Conservation (phyloP, 2,329 filamentous ascomycete species). For the Trichoderma lentiforme region DNA sequence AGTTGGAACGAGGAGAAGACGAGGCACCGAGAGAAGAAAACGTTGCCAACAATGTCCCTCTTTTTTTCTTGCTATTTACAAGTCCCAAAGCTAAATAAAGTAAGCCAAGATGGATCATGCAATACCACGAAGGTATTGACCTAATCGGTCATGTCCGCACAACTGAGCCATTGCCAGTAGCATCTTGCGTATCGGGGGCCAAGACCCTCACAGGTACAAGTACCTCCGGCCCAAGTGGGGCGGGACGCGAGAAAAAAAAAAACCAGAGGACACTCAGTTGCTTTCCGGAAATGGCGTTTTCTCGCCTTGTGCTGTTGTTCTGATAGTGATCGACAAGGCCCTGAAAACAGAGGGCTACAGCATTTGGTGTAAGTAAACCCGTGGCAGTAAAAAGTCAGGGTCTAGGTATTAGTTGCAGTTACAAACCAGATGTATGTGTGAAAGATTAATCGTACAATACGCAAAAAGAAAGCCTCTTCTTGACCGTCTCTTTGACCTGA, state of each 20-base stretch:
- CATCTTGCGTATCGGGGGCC: background rate
- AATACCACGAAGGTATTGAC: background rate
- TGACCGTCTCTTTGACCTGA: background rate
- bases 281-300: background rate
- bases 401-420: background rate
- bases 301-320: background rate
- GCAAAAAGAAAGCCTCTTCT: background rate
- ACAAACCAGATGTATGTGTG: background rate
- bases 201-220: background rate
- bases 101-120: constrained; percentile 1
- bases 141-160: background rate
- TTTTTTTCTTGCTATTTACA: background rate
- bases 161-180: background rate
- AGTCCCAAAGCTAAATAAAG: background rate
- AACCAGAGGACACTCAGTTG: background rate
- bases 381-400: background rate
- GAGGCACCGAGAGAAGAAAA: background rate
- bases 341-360: background rate
- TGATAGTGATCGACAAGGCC: background rate
- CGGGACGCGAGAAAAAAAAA: background rate
- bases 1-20: background rate
- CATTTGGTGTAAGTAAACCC: background rate
- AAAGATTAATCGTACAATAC: background rate
- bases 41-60: background rate
- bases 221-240: background rate